phyloP scores from a whole-genome alignment of 1,284 basidiomycete species.

The Irpex rosettiformis region DNA sequence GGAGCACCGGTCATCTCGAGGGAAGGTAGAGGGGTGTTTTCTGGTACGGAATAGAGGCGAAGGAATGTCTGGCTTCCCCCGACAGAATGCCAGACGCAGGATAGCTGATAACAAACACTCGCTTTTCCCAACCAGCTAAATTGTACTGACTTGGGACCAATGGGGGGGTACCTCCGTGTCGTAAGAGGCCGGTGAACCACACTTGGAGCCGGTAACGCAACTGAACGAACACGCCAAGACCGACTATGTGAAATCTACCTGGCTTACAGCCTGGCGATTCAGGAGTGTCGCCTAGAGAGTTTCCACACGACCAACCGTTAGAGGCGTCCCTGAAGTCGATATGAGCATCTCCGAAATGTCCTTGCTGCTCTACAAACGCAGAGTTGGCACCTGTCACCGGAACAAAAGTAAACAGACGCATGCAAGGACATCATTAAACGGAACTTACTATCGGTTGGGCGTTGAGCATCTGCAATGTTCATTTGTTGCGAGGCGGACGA shows the following conservation, averaged over 20 bases:
- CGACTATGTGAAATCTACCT: neutral
- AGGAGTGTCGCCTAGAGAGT: neutral
- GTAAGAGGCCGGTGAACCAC: neutral
- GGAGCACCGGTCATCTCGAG: neutral
- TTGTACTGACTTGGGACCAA: neutral
- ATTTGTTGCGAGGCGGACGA: neutral
- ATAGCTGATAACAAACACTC: neutral
- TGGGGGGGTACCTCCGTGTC: neutral
- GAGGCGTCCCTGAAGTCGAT: neutral
- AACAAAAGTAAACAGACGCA: no score
- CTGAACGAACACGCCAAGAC: neutral
- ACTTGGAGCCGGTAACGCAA: neutral
- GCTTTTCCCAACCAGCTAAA: neutral
- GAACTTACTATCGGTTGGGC: neutral
- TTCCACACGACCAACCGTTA: neutral
- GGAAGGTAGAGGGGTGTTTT: neutral
- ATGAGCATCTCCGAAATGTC: neutral
- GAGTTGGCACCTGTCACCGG: neutral
- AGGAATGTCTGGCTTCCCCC: neutral
- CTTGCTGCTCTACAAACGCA: neutral
- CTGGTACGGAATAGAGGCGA: neutral
- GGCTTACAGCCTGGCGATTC: neutral
- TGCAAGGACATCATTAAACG: no score
- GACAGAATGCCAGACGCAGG: neutral
- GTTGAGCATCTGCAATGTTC: neutral